Evolutionary conservation across 2,329 filamentous ascomycete genomes (phyloP), one percentile per base, ranked within the genome.

Genomic region (Aureobasidium leucospermi): DNA sequence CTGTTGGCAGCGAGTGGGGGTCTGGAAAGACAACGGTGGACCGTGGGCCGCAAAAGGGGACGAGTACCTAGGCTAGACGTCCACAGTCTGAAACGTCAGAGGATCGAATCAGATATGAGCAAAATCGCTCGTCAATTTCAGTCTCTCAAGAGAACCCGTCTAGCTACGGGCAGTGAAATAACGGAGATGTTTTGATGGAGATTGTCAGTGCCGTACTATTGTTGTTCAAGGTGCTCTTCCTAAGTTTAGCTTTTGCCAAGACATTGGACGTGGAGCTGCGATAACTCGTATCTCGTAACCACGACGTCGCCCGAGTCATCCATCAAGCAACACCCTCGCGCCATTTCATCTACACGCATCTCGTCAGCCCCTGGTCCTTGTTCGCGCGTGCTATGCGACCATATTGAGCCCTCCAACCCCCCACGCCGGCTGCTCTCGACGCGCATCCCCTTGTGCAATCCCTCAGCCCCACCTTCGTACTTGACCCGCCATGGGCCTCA

Each of bases 401-500:
- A 9, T 11, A 29, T 41, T 32, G 29, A 34, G 9, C 16, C 45
- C 46, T 31, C 36, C 47, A 15, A 36, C n/a, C 2, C 29, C 38
- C 29, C 19, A 7, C 31, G 9, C 32, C 47, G 15, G 23, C 19
- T 34, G 15, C 32, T 48, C 8, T 15, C 43, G 23, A n/a, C 58
- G 46, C 41, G 39, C 46, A 23, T 13, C 6, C 23, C 16, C 53
- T 7, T 19, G 13, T 48, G 32, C 34, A 13, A 47, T 32, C 32
- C 16, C 39, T 19, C 32, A 31, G 29, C 32, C 39, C 41, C 38
- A 15, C 41, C 29, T 46, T 36, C 49, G 28, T 45, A 9, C n/a
- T 16, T 23, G 43, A 41, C 15, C 39, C 67, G 70, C 66, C 66
- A 96, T 96, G 93, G 92, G 91, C 67, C 88, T 96, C 69, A 96